These are phyloP conservation scores for Polymyxa betae DNA, from an alignment of 208 protist species.

Conservation along the genomic window DNA sequence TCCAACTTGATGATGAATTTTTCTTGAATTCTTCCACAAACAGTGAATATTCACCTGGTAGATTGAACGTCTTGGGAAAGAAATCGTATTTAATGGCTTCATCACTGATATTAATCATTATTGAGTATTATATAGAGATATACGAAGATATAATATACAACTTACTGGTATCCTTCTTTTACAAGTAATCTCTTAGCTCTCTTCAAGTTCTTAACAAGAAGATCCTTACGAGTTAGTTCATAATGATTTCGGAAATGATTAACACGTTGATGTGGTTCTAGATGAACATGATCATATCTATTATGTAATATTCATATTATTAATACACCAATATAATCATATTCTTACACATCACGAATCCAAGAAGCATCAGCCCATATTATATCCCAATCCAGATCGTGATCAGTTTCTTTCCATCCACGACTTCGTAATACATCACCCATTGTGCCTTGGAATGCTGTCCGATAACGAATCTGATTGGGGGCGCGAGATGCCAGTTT, in stretches of 20 bases:
- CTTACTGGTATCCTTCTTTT: constrained; percentile 72
- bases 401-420: constrained; percentile 19
- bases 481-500: neutral
- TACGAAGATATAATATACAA: constrained; percentile 52
- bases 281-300: constrained; percentile 28
- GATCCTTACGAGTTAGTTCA: constrained; percentile 91
- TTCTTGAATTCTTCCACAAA: constrained; percentile 86
- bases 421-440: neutral
- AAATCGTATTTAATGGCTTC: constrained; percentile 87
- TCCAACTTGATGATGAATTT: constrained; percentile 81
- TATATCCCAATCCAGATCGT: constrained; percentile 34
- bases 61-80: constrained; percentile 87
- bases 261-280: constrained; percentile 66
- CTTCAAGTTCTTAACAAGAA: constrained; percentile 93
- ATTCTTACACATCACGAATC: constrained; percentile 28
- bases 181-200: constrained; percentile 83
- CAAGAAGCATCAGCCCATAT: constrained; percentile 31
- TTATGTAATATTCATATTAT: neutral
- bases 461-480: constrained; percentile 46
- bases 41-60: constrained; percentile 90
- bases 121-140: constrained; percentile 42
- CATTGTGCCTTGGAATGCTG: constrained; percentile 24
- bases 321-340: neutral
- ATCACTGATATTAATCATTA: constrained; percentile 71
- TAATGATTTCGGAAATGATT: constrained; percentile 95